Conservation (phyloP, 768 basidiomycete species). For the Exidia glandulosa region DNA sequence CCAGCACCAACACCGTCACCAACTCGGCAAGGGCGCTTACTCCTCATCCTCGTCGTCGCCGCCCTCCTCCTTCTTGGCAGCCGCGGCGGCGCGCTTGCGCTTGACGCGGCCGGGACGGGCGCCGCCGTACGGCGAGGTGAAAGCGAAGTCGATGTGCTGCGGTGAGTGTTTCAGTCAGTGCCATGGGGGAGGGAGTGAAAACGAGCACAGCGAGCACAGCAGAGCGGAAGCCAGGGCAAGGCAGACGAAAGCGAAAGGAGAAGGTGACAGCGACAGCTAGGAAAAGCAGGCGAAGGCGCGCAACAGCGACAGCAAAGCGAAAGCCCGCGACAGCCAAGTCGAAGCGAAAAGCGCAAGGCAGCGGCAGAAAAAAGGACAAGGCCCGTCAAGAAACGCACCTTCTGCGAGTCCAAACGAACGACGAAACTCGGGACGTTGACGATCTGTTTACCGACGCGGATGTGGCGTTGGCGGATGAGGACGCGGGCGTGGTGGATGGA, state of each 20-base stretch:
- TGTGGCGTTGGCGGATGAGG: conserved; percentile 96
- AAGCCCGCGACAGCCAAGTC: not conserved
- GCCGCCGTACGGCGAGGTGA: conserved; percentile 93
- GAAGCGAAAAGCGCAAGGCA: not conserved
- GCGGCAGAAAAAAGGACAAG: not conserved
- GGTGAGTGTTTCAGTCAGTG: no score
- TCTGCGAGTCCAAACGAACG: conserved; percentile 98
- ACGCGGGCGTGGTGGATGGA: conserved; percentile 97
- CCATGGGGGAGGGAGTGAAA: no score
- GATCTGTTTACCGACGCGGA: conserved; percentile 98
- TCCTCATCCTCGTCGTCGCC: conserved; percentile 89
- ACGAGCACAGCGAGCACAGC: not conserved
- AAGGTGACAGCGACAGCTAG: no score
- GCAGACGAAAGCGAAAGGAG: no score
- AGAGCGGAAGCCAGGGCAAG: no score
- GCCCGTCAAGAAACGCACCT: conserved; percentile 28
- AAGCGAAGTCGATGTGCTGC: conserved; percentile 93
- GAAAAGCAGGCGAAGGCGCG: no score
- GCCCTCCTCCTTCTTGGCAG: conserved; percentile 82
- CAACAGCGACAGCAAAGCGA: not conserved
- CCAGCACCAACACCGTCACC: no score
- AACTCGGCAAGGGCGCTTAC: conserved; percentile 24
- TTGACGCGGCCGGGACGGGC: conserved; percentile 92
- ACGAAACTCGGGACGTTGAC: conserved; percentile 99
- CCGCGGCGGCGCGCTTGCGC: conserved; percentile 93